These are phyloP conservation scores for Diaporthe ampelina DNA, from an alignment of 2,329 filamentous ascomycete species.

Conservation along the genomic window DNA sequence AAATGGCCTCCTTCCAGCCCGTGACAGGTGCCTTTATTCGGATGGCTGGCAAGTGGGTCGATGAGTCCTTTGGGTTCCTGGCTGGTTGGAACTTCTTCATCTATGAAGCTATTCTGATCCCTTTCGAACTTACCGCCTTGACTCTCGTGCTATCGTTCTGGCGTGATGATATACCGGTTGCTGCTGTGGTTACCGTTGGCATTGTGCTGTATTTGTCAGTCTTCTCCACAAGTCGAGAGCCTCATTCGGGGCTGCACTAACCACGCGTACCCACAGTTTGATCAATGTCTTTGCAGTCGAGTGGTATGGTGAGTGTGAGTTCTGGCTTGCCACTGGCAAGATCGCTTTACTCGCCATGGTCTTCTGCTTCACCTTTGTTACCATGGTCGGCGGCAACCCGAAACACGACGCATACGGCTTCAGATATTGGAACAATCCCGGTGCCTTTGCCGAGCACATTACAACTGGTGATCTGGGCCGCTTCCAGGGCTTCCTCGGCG, in stretches of 20 bases:
- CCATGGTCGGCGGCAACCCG: conserved; percentile 84
- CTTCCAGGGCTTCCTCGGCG: conserved; percentile 79
- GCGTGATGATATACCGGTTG: conserved; percentile 59
- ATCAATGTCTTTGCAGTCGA: conserved; percentile 77
- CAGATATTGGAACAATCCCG: conserved; percentile 74
- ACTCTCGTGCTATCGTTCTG: conserved; percentile 61
- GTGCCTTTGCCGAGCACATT: conserved; percentile 73
- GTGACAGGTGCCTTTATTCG: conserved; percentile 74
- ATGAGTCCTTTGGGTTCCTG: conserved; percentile 74
- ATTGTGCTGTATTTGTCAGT: conserved; percentile 70
- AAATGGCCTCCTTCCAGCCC: conserved; percentile 75
- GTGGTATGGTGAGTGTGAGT: conserved; percentile 80
- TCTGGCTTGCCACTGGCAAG: conserved; percentile 75
- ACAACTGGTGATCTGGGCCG: conserved; percentile 73
- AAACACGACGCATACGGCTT: conserved; percentile 78
- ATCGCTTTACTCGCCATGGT: conserved; percentile 76
- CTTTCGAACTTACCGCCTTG: conserved; percentile 57
- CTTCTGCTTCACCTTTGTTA: conserved; percentile 81
- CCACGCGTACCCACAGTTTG: conserved; percentile 44
- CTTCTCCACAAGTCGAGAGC: neutral
- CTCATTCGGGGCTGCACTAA: neutral
- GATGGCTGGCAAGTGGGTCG: conserved; percentile 74
- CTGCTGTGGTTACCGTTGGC: conserved; percentile 68
- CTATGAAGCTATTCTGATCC: conserved; percentile 57
- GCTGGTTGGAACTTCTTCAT: conserved; percentile 60